Percentiles rank a stretch among this genome's conserved stretches.
phyloP scores from a whole-genome alignment of 2,329 filamentous ascomycete species.

The Cladophialophora psammophila region DNA sequence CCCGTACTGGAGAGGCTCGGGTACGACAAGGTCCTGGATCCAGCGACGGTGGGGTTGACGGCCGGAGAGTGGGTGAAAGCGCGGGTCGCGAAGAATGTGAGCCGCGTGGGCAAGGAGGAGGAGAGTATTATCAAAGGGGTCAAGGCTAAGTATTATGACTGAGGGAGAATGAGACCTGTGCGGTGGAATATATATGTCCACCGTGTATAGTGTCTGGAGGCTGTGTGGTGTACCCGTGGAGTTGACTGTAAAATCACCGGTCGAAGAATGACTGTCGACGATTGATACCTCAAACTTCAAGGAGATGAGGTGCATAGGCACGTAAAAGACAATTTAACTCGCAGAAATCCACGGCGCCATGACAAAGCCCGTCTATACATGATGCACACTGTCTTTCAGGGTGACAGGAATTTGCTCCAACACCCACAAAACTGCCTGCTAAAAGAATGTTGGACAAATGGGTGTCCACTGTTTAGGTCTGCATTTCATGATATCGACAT shows the following conservation, averaged over 20 bases:
- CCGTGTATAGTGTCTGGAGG: neutral
- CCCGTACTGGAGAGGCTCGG: slow-evolving; percentile 47
- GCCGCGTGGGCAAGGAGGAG: slow-evolving; percentile 28
- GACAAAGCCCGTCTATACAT: too few relatives aligned
- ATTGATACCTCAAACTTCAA: too few relatives aligned
- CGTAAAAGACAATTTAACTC: too few relatives aligned
- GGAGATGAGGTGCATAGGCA: too few relatives aligned
- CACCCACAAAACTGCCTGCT: neutral
- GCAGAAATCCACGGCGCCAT: too few relatives aligned
- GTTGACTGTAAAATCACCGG: neutral
- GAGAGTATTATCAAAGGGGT: slow-evolving; percentile 36
- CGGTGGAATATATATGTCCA: neutral
- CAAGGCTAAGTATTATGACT: slow-evolving; percentile 38
- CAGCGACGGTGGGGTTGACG: slow-evolving; percentile 41
- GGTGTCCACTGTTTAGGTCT: too few relatives aligned
- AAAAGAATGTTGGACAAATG: neutral
- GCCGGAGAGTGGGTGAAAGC: slow-evolving; percentile 47
- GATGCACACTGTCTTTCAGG: too few relatives aligned
- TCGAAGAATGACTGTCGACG: neutral
- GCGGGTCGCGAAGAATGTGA: slow-evolving; percentile 42
- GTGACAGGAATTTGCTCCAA: neutral
- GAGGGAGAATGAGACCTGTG: neutral
- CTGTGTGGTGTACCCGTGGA: neutral
- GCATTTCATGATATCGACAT: too few relatives aligned
- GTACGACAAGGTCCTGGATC: slow-evolving; percentile 32